phyloP scores from a whole-genome alignment of 176 grass and related monocot genomes.

The Zizania latifolia region DNA sequence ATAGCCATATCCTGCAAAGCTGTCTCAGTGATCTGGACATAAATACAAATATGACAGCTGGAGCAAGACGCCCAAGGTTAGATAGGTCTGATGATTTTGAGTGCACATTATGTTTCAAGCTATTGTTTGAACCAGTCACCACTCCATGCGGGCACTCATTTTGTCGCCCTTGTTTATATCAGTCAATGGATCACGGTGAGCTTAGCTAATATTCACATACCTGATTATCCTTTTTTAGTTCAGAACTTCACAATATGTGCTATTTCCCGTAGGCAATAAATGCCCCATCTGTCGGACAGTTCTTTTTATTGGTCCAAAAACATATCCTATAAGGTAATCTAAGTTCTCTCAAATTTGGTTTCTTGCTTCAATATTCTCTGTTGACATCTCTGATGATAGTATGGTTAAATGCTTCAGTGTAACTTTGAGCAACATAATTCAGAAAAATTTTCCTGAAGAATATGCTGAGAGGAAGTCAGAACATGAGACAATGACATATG shows the following conservation, averaged over 20 bases:
- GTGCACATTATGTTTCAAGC: conserved; percentile 90
- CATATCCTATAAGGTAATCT: conserved; percentile 79
- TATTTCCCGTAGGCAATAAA: conserved; percentile 71
- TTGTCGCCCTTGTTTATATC: conserved; percentile 86
- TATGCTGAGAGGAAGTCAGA: conserved; percentile 88
- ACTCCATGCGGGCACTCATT: conserved; percentile 99
- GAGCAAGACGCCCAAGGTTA: conserved; percentile 47
- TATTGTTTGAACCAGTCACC: conserved; percentile 96
- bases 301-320: conserved; percentile 89
- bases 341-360: conserved; percentile 26
- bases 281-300: conserved; percentile 96
- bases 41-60: conserved; percentile 48
- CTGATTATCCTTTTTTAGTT: conserved; percentile 29
- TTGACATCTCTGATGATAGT: conserved; percentile 39
- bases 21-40: conserved; percentile 70
- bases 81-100: conserved; percentile 86
- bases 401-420: conserved; percentile 67
- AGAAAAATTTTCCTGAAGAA: conserved; percentile 89
- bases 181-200: conserved; percentile 97
- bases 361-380: neutral
- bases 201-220: conserved; percentile 25
- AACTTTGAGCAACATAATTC: conserved; percentile 89
- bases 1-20: conserved; percentile 60
- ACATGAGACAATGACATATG: conserved; percentile 74
- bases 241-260: conserved; percentile 22